Percentiles rank a stretch among this genome's conserved stretches.
Evolutionary conservation across 306 rosid species (phyloP).

Genomic region (Trifolium subterraneum): DNA sequence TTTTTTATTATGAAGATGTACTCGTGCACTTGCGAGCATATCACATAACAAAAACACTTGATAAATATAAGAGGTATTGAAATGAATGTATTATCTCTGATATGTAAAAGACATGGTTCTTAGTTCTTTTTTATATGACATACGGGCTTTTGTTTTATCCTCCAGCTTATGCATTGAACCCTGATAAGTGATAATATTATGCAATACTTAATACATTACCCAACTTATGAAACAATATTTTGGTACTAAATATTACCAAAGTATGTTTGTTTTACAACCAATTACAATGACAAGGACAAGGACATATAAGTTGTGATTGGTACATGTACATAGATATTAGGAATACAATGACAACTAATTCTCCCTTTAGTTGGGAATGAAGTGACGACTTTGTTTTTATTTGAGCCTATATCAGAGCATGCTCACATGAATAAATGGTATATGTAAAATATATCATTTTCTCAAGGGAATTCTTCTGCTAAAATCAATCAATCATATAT

Average conservation of each 20-base stretch:
- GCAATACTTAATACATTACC: constrained; percentile 5
- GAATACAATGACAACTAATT: background rate
- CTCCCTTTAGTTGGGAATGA: background rate
- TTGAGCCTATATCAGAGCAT: background rate
- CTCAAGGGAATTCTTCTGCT: no score
- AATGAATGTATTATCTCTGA: no score
- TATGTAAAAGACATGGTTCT: no score
- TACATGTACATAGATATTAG: background rate
- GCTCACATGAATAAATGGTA: background rate
- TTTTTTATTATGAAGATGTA: no score
- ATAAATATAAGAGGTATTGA: no score
- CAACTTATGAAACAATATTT: no score
- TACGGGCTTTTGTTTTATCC: no score
- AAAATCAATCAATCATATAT: no score
- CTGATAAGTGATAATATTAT: constrained; percentile 48
- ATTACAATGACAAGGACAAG: constrained; percentile 20
- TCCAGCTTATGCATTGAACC: constrained; percentile 98
- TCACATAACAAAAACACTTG: no score
- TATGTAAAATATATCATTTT: background rate
- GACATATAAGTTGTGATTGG: constrained; percentile 3
- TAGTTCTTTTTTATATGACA: no score
- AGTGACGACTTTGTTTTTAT: background rate
- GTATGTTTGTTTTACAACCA: background rate
- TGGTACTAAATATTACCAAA: no score
- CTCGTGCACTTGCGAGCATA: no score